Conservation (phyloP, 2,329 filamentous ascomycete genomes). For the Geosmithia morbida region DNA sequence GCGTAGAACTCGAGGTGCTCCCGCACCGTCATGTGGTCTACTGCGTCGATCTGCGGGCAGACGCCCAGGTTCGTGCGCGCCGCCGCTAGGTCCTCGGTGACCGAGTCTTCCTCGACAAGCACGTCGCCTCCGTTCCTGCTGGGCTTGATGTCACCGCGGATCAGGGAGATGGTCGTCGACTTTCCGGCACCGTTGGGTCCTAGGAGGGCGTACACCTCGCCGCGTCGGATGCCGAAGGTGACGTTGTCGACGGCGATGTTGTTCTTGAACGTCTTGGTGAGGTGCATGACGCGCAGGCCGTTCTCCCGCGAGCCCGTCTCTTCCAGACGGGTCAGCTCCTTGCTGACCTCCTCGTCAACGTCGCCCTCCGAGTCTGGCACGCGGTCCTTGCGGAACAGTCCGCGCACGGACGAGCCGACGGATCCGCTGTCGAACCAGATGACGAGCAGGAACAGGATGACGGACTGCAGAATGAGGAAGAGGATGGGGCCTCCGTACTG, state of each 20-base stretch:
- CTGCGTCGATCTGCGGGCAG: slow-evolving; percentile 76
- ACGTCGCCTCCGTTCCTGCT: slow-evolving; percentile 60
- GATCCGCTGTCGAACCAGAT: slow-evolving; percentile 72
- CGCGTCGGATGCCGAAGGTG: slow-evolving; percentile 64
- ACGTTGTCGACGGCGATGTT: slow-evolving; percentile 78
- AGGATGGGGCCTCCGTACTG: slow-evolving; percentile 75
- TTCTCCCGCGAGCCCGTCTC: slow-evolving; percentile 25
- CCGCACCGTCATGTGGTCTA: slow-evolving; percentile 79
- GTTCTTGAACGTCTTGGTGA: slow-evolving; percentile 66
- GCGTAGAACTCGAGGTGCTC: slow-evolving; percentile 88
- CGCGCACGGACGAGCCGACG: slow-evolving; percentile 35
- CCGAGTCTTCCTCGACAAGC: slow-evolving; percentile 63
- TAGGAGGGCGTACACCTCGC: slow-evolving; percentile 77
- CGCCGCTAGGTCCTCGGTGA: slow-evolving; percentile 54
- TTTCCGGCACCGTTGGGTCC: slow-evolving; percentile 90
- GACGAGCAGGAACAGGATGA: slow-evolving; percentile 56
- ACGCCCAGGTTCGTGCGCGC: slow-evolving; percentile 75
- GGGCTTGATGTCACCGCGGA: slow-evolving; percentile 76
- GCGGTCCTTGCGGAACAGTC: slow-evolving; percentile 18
- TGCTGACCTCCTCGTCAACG: slow-evolving; percentile 45
- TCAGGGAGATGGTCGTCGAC: slow-evolving; percentile 75
- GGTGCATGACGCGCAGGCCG: slow-evolving; percentile 63
- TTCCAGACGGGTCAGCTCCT: slow-evolving; percentile 50
- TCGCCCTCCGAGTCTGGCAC: slow-evolving; percentile 13
- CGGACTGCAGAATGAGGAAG: slow-evolving; percentile 62